Conservation (phyloP, 2,329 filamentous ascomycete genomes). For the Calcarisporium arbuscula region DNA sequence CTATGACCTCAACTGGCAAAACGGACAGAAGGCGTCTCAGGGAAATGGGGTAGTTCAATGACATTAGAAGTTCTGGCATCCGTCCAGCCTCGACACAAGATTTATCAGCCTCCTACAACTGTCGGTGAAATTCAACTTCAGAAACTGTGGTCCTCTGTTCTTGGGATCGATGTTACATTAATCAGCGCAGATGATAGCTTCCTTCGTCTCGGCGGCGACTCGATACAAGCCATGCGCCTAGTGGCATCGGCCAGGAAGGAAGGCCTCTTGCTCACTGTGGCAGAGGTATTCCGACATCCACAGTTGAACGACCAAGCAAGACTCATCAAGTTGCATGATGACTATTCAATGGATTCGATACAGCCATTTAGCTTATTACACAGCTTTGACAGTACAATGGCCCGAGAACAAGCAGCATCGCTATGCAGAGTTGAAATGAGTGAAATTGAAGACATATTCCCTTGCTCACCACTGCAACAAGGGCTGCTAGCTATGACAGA, state of each 20-base stretch:
- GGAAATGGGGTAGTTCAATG: slow-evolving; percentile 1
- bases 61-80: not conserved
- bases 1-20: slow-evolving; percentile 10
- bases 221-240: slow-evolving; percentile 22
- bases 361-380: slow-evolving; percentile 3
- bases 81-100: not conserved
- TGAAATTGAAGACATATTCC: slow-evolving; percentile 13
- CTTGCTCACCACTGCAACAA: slow-evolving; percentile 16
- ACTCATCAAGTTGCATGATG: not conserved
- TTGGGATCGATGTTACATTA: slow-evolving; percentile 2
- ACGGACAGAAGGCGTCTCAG: slow-evolving; percentile 10
- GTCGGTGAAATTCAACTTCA: slow-evolving; percentile 5
- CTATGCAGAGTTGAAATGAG: slow-evolving; percentile 9
- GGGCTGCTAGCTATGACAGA: slow-evolving; percentile 13
- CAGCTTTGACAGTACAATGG: not conserved
- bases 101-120: not conserved
- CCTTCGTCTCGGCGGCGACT: slow-evolving; percentile 9
- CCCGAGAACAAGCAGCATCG: slow-evolving; percentile 4
- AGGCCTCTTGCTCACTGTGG: slow-evolving; percentile 31
- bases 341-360: not conserved
- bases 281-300: slow-evolving; percentile 26
- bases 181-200: slow-evolving; percentile 10
- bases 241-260: slow-evolving; percentile 28
- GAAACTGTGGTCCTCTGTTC: slow-evolving; percentile 8
- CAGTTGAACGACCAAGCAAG: slow-evolving; percentile 1